Percentiles rank a stretch among this genome's conserved stretches.
Conservation (phyloP, 805 yeast genomes). For the Tetrapisispora arboricola region DNA sequence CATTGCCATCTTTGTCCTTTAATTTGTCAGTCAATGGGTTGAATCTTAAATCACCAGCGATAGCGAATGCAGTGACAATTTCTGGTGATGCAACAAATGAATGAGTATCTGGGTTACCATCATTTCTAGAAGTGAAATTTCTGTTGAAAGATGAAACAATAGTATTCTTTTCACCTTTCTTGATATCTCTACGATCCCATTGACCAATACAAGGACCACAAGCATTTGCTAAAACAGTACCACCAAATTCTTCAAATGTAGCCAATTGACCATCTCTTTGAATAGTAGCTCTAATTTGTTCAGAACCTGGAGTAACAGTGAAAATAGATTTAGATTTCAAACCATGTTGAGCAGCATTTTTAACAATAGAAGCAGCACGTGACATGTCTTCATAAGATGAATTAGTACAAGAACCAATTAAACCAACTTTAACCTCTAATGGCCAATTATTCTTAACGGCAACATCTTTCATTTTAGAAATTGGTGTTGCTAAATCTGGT, state of each 20-base stretch:
- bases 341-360: slow-evolving; percentile 85
- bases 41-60: slow-evolving; percentile 93
- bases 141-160: slow-evolving; percentile 96
- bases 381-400: slow-evolving; percentile 98
- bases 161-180: slow-evolving; percentile 92
- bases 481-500: slow-evolving; percentile 94
- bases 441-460: slow-evolving; percentile 91
- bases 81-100: slow-evolving; percentile 97
- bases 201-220: slow-evolving; percentile 99
- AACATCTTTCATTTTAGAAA: slow-evolving; percentile 74
- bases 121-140: slow-evolving; percentile 96
- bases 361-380: slow-evolving; percentile 86
- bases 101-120: slow-evolving; percentile 95
- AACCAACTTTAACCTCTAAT: slow-evolving; percentile 80
- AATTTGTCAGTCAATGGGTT: slow-evolving; percentile 90
- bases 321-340: slow-evolving; percentile 83
- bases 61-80: slow-evolving; percentile 88
- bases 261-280: slow-evolving; percentile 90
- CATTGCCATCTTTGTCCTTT: slow-evolving; percentile 80
- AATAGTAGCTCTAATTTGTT: slow-evolving; percentile 96
- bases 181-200: slow-evolving; percentile 92
- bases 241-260: slow-evolving; percentile 86
- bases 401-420: slow-evolving; percentile 97
- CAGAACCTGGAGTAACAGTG: slow-evolving; percentile 96
- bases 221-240: slow-evolving; percentile 90